These are phyloP conservation scores for Solanum pimpinellifolium DNA, from an alignment of 257 asterid genomes.

Conservation along the genomic window DNA sequence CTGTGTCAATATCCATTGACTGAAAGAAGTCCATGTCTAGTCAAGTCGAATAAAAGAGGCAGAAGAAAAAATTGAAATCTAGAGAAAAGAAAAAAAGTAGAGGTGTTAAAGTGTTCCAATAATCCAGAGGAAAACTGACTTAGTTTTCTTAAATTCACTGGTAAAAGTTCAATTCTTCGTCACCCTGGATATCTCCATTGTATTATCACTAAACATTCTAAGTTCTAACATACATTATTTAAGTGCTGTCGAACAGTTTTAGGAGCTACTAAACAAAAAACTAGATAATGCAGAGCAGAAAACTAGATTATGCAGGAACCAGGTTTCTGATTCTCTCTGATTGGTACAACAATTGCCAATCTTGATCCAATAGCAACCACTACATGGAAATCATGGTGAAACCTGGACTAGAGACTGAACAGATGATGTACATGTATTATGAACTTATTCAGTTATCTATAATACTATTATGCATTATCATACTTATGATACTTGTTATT, in stretches of 20 bases:
- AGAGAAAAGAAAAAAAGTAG: background rate
- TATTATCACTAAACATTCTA: background rate
- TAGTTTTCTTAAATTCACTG: background rate
- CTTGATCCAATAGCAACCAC: background rate
- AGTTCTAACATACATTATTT: background rate
- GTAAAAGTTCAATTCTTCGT: background rate
- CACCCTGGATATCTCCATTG: background rate
- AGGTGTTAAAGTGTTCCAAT: background rate
- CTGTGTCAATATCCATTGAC: slow-evolving; percentile 63
- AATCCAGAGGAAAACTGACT: background rate
- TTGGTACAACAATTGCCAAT: background rate
- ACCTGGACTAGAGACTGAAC: background rate
- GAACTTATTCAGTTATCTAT: background rate
- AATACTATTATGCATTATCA: background rate
- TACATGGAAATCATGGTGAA: background rate
- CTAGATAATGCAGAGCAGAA: background rate
- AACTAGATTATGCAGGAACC: background rate
- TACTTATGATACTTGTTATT: background rate
- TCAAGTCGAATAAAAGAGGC: background rate
- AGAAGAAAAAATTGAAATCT: slow-evolving; percentile 4
- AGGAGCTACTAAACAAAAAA: background rate
- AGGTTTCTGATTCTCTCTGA: background rate
- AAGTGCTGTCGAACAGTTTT: background rate
- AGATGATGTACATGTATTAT: background rate
- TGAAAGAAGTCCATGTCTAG: slow-evolving; percentile 5